Base-by-base conservation (phyloP, 2,329 filamentous ascomycete genomes). In the Teratosphaeria zuluensis region DNA sequence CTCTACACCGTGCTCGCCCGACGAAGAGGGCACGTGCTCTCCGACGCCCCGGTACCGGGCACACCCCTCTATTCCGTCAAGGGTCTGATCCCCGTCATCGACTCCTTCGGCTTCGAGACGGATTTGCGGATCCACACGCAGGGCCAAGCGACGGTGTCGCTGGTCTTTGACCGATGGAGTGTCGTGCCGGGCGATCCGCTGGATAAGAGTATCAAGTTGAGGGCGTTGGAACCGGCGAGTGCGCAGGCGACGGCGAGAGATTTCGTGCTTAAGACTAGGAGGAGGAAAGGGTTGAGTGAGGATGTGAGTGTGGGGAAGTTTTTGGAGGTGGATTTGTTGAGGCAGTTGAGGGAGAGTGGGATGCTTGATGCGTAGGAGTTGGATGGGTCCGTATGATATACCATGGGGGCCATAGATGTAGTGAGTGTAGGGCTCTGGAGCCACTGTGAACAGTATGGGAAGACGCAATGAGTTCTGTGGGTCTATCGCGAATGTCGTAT, bases 71-170 rank as follows among this genome's bases (percentile, higher is more conserved):
- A 96, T 75, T 87, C 89, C 24, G 92, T 96, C 56, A 89, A 87
- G 68, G 94, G 94, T 3, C 80, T 97, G 55, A 85, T 99, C 58
- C 94, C 94, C 9, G 94, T 97, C 60, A 96, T 99, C 70, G 94
- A 99, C 77, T 91, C 87, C 32, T 99, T 99, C 70, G 94, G 94
- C 21, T 97, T 99, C 74, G 94, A 99, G 78, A 97, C 94, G 14
- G 94, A 99, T 77, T 80, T 99, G 59, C 83, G 94, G 62, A 97
- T 97, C 70, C 92, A 96, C 75, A 96, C 92, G 0, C 90, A 96
- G 77, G 92, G 94, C 56, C 87, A 91, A 72, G 91, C 92, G 58
- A 92, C 90, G 69, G 85, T 97, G 56, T 91, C 87, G 67, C 81
- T 99, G 38, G 90, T 95, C 12, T 99, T 99, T 74, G 94, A 99